Evolutionary conservation across 306 rosid genomes (phyloP).

Genomic region (Vachellia collinsii): DNA sequence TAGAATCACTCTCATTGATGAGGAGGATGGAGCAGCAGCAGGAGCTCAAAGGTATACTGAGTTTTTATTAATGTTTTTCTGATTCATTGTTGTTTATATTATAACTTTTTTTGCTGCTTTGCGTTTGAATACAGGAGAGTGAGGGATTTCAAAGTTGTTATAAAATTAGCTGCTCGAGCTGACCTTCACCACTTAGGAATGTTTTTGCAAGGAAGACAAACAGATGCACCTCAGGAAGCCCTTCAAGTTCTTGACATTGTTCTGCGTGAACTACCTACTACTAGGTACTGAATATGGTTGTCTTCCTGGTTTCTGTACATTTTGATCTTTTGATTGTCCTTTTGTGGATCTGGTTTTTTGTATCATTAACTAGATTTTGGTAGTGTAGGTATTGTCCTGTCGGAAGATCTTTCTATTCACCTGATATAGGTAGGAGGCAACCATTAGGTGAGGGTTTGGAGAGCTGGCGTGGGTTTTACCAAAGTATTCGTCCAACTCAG

Average conservation of each 20-base stretch:
- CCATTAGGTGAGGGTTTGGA: constrained; percentile 95
- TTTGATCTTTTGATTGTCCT: background rate
- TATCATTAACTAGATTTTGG: background rate
- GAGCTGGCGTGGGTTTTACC: constrained; percentile 99
- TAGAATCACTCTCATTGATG: constrained; percentile 70
- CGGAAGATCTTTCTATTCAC: constrained; percentile 95
- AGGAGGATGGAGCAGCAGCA: constrained; percentile 85
- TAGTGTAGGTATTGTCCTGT: constrained; percentile 82
- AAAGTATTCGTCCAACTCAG: constrained; percentile 97
- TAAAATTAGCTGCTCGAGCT: constrained; percentile 89
- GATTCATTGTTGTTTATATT: background rate
- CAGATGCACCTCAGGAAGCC: constrained; percentile 99
- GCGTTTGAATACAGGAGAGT: constrained; percentile 61
- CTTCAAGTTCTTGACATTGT: constrained; percentile 97
- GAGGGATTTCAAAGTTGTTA: constrained; percentile 80
- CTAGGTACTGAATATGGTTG: constrained; percentile 56
- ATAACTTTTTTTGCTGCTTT: constrained; percentile 10
- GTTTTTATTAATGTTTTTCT: background rate
- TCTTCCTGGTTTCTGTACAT: background rate
- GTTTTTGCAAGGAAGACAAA: constrained; percentile 87
- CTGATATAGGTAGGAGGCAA: constrained; percentile 80
- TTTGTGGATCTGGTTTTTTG: background rate
- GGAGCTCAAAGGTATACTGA: constrained; percentile 54
- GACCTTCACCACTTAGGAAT: constrained; percentile 95
- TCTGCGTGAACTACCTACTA: constrained; percentile 84